Percentiles rank a stretch among this genome's conserved stretches.
Conservation (phyloP, 495 filamentous ascomycete genomes). For the Penicillium samsonianum region DNA sequence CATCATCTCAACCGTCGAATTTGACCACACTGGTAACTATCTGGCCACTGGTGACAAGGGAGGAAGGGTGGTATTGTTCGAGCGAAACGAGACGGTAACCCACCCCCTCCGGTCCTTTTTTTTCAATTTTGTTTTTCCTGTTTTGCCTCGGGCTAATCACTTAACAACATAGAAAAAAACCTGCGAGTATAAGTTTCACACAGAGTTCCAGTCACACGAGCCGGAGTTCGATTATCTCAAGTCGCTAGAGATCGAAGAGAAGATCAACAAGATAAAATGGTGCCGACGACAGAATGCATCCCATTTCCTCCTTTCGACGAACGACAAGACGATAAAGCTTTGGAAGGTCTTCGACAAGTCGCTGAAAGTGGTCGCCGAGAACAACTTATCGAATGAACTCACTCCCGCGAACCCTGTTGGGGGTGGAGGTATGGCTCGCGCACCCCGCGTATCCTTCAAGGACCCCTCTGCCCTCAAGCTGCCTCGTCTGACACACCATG, state of each 20-base stretch:
- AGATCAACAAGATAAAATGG: conserved; percentile 99
- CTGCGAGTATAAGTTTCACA: conserved; percentile 99
- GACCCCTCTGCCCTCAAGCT: conserved; percentile 83
- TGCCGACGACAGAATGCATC: conserved; percentile 96
- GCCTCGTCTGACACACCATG: conserved; percentile 93
- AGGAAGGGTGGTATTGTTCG: conserved; percentile 92
- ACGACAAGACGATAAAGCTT: conserved; percentile 99
- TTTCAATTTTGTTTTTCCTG: conserved; percentile 20
- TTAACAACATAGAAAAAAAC: conserved; percentile 84
- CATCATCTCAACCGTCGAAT: conserved; percentile 99
- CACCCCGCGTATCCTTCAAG: conserved; percentile 73
- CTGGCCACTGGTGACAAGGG: conserved; percentile 97
- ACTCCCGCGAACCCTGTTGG: conserved; percentile 74
- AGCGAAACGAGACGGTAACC: conserved; percentile 92
- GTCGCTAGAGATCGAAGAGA: conserved; percentile 98
- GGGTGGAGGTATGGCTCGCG: conserved; percentile 72
- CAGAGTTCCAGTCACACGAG: conserved; percentile 98
- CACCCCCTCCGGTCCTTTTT: conserved; percentile 3
- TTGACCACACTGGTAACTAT: conserved; percentile 98
- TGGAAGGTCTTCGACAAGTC: conserved; percentile 99
- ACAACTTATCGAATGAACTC: conserved; percentile 93
- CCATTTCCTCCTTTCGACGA: conserved; percentile 96
- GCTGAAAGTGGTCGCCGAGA: conserved; percentile 96
- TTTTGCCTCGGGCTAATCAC: conserved; percentile 8
- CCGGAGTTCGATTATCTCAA: conserved; percentile 99